phyloP scores from a whole-genome alignment of 2,329 filamentous ascomycete genomes.

The Trichoderma koningiopsis region DNA sequence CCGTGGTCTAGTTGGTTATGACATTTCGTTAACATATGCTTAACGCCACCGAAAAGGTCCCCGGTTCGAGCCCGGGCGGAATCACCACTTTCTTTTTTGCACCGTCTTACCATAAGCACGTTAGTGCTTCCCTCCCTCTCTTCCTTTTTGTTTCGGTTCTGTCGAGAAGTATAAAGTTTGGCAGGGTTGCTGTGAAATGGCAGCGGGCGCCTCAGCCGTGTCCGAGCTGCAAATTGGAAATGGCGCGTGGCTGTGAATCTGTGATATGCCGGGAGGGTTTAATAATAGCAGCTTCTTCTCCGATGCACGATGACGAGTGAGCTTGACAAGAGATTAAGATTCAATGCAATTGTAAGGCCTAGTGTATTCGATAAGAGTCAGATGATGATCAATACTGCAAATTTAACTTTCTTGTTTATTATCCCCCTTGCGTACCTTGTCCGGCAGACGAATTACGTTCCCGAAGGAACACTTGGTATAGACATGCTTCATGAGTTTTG shows the following conservation, averaged over 20 bases:
- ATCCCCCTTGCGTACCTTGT: not conserved
- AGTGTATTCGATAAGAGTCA: not conserved
- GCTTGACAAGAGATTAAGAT: not conserved
- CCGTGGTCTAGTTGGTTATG: constrained; percentile 26
- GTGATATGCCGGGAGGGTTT: not conserved
- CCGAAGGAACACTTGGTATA: not conserved
- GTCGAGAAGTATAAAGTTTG: not conserved
- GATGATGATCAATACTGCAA: not conserved
- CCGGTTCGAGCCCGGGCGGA: constrained; percentile 26
- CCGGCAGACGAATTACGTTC: not conserved
- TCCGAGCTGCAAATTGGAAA: not conserved
- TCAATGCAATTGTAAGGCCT: not conserved
- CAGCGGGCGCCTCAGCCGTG: not conserved
- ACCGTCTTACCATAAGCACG: not conserved
- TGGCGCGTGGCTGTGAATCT: not conserved
- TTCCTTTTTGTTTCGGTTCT: not conserved
- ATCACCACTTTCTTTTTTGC: constrained; percentile 21
- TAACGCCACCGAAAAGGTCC: constrained; percentile 26
- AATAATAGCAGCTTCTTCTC: not conserved
- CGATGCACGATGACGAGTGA: not conserved
- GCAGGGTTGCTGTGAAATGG: not conserved
- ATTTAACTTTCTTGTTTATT: not conserved
- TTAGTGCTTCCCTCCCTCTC: not conserved
- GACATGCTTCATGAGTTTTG: not conserved
- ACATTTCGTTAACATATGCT: constrained; percentile 24